Conservation (phyloP, 176 grass and related monocot genomes). For the Avena sativa region DNA sequence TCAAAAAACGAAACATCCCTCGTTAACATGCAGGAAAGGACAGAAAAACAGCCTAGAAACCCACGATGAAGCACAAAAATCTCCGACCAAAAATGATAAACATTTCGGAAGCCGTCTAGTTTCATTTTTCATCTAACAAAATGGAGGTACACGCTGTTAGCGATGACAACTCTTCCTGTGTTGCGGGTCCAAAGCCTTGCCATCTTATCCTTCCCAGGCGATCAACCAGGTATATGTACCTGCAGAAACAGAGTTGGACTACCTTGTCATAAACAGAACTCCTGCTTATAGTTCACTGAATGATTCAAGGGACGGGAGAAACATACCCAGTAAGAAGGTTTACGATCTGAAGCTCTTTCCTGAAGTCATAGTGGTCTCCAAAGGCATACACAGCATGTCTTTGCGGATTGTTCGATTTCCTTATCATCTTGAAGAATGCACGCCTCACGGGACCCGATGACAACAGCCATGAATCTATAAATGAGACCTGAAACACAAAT, state of each 20-base stretch:
- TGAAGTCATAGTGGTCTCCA: conserved; percentile 76
- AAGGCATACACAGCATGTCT: conserved; percentile 64
- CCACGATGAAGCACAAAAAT: neutral
- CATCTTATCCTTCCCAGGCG: conserved; percentile 80
- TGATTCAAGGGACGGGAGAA: conserved; percentile 19
- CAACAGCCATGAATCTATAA: conserved; percentile 88
- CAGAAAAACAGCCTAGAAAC: neutral
- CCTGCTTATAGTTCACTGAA: neutral
- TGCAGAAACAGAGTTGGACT: conserved; percentile 41
- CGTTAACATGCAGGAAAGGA: neutral
- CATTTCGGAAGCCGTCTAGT: neutral
- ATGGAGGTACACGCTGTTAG: conserved; percentile 58
- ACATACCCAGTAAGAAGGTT: conserved; percentile 91
- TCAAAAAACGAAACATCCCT: neutral
- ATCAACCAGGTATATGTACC: conserved; percentile 90
- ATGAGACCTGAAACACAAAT: conserved; percentile 71
- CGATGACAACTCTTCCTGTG: conserved; percentile 68
- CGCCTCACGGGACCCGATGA: conserved; percentile 57
- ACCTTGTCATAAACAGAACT: conserved; percentile 12
- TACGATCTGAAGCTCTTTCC: conserved; percentile 79
- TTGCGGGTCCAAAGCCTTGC: conserved; percentile 88
- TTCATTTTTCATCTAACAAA: conserved; percentile 81
- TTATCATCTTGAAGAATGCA: conserved; percentile 67
- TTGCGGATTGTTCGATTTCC: conserved; percentile 65
- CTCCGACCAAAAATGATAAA: neutral